Base-by-base conservation (phyloP, 176 grass and related monocot genomes). In the Areca catechu region DNA sequence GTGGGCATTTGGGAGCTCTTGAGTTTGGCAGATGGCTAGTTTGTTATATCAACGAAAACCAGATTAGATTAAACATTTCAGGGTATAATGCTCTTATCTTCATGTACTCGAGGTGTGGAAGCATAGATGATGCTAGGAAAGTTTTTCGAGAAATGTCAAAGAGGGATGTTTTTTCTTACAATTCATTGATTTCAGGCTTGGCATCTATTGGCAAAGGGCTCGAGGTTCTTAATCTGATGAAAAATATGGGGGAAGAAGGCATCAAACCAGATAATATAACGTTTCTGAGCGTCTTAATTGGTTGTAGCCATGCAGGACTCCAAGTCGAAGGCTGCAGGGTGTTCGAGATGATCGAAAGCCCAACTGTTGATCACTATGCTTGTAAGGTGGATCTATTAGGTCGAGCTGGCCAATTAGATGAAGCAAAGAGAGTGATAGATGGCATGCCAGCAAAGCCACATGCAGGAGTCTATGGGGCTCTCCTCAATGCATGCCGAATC, bases 301-400 rank as follows among this genome's bases (percentile, higher is more conserved):
- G 55, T 27, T 71, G 68, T 19, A 71, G 68, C 66, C 66, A 69
- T 69, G 67, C 55, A 50, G 67, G 67, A 19, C 43, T 59, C 0
- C 4, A 20, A 4, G 16, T 50, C 16, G 67, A 70, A 50, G 55
- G 67, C n/a, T 58, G 20, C 47, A 56, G 19, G 30, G 55, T 70
- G 29, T 70, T 70, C 15, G 56, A 70, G 7, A 28, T 50, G 37
- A 70, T 70, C 4, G 7, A 20, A 27, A 19, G n/a, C 34, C 67
- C 47, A 1, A 58, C 34, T 2, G 67, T 51, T 0, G 67, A 70
- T 59, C 67, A 70, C 15, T 70, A 59, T 49, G 67, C 55, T n/a
- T 70, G 67, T 50, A 70, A 70, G 22, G 67, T 70, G 16, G 67
- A 70, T 70, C 16, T 70, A 7, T 20, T 70, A 19, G 54, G 67